These are phyloP conservation scores for Cladobotryum mycophilum DNA, from an alignment of 2,329 filamentous ascomycete genomes.

Conservation along the genomic window DNA sequence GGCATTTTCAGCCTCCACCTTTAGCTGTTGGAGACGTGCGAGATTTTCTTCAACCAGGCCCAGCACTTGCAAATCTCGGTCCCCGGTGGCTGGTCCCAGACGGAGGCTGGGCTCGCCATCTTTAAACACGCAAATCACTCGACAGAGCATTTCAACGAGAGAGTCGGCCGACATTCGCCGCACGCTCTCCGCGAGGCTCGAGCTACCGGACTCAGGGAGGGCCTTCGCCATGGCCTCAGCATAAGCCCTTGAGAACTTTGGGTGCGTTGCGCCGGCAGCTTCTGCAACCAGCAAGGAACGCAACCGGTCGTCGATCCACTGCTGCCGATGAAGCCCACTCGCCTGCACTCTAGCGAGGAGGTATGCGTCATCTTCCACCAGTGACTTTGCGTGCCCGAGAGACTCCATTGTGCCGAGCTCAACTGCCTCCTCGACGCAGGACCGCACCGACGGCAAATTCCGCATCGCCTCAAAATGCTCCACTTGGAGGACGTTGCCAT, in stretches of 20 bases:
- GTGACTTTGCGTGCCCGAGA: slow-evolving; percentile 36
- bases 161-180: slow-evolving; percentile 45
- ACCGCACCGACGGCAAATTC: slow-evolving; percentile 62
- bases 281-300: slow-evolving; percentile 43
- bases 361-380: slow-evolving; percentile 55
- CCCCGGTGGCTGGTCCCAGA: slow-evolving; percentile 26
- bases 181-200: slow-evolving; percentile 50
- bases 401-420: slow-evolving; percentile 35
- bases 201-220: slow-evolving; percentile 42
- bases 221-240: slow-evolving; percentile 54
- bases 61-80: slow-evolving; percentile 26
- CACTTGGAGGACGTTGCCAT: slow-evolving; percentile 37
- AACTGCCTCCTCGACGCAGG: slow-evolving; percentile 43
- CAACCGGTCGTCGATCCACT: slow-evolving; percentile 39
- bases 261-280: slow-evolving; percentile 29
- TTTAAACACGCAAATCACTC: slow-evolving; percentile 22
- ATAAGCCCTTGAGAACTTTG: slow-evolving; percentile 52
- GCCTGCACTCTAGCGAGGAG: slow-evolving; percentile 41
- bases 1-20: slow-evolving; percentile 37
- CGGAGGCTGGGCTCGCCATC: slow-evolving; percentile 33
- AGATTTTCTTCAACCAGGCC: slow-evolving; percentile 35
- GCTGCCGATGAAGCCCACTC: slow-evolving; percentile 25
- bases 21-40: slow-evolving; percentile 41
- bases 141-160: slow-evolving; percentile 22
- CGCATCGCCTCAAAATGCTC: slow-evolving; percentile 63